Evolutionary conservation across 1,139 yeast genomes (phyloP).

Genomic region (Geotrichum histeridarum): DNA sequence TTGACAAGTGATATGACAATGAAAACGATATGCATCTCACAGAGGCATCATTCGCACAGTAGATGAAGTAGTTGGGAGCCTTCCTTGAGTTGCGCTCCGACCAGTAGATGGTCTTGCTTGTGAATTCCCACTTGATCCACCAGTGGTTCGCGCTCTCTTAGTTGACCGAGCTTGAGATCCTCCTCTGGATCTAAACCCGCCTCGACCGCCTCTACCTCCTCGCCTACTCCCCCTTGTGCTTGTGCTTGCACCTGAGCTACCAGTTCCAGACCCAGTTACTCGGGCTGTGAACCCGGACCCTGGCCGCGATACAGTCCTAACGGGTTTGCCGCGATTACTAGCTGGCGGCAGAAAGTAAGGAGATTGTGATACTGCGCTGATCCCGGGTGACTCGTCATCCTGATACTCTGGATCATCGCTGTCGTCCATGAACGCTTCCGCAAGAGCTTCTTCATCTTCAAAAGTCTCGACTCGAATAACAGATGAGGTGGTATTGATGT

Average conservation of each 20-base stretch:
- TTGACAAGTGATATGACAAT: too few species aligned
- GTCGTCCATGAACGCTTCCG: slow-evolving; percentile 1
- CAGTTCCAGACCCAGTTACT: too few species aligned
- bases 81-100: not conserved
- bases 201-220: not conserved
- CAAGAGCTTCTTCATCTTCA: not conserved
- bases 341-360: slow-evolving; percentile 2
- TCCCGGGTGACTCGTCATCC: not conserved
- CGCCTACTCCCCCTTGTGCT: not conserved
- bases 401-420: not conserved
- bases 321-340: not conserved
- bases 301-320: too few species aligned
- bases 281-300: too few species aligned
- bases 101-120: not conserved
- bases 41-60: slow-evolving; percentile 3
- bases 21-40: not conserved
- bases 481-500: not conserved
- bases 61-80: not conserved
- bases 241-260: not conserved
- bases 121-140: not conserved
- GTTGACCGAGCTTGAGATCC: not conserved
- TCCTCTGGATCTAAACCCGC: not conserved
- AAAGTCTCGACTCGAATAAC: not conserved
- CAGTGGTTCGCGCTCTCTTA: not conserved
- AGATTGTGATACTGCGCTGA: not conserved